These are phyloP conservation scores for Rhodotorula sp. DNA, from an alignment of 1,284 basidiomycete genomes.

Conservation along the genomic window DNA sequence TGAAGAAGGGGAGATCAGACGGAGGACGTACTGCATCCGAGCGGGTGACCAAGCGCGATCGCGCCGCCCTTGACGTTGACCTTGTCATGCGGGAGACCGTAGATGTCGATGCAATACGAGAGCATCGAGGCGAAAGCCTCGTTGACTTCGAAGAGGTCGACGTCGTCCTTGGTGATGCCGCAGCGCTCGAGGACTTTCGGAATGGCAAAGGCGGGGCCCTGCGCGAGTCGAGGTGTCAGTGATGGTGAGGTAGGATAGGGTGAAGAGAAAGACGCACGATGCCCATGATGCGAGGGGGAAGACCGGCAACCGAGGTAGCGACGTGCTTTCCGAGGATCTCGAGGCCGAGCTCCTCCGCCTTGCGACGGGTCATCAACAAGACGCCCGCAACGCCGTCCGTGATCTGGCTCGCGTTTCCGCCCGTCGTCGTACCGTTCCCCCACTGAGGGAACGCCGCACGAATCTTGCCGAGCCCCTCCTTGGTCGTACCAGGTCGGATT, in stretches of 20 bases:
- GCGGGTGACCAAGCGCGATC: slow-evolving; percentile 54
- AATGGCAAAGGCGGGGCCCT: slow-evolving; percentile 43
- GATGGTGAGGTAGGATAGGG: slow-evolving; percentile 15
- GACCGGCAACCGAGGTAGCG: slow-evolving; percentile 68
- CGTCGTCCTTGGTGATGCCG: slow-evolving; percentile 48
- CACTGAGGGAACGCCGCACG: slow-evolving; percentile 83
- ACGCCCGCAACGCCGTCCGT: slow-evolving; percentile 86
- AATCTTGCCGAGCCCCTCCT: slow-evolving; percentile 66
- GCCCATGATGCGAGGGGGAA: slow-evolving; percentile 50
- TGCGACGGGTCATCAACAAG: slow-evolving; percentile 77
- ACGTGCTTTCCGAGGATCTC: slow-evolving; percentile 74
- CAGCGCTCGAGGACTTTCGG: slow-evolving; percentile 47
- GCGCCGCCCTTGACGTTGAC: slow-evolving; percentile 54
- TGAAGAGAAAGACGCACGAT: slow-evolving; percentile 56
- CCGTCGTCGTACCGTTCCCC: slow-evolving; percentile 73
- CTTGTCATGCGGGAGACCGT: slow-evolving; percentile 48
- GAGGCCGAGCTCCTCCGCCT: slow-evolving; percentile 75
- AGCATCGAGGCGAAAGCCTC: slow-evolving; percentile 40
- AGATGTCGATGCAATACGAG: slow-evolving; percentile 38
- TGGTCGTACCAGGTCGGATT: slow-evolving; percentile 72
- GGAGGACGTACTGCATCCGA: slow-evolving; percentile 55
- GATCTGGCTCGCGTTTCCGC: slow-evolving; percentile 78
- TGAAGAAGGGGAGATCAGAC: slow-evolving; percentile 67
- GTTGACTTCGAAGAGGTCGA: slow-evolving; percentile 48
- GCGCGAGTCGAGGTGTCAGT: not conserved